Percentiles rank a stretch among this genome's conserved stretches.
These are phyloP conservation scores for Boletus fagicola DNA, from an alignment of 768 basidiomycete species.

Conservation along the genomic window DNA sequence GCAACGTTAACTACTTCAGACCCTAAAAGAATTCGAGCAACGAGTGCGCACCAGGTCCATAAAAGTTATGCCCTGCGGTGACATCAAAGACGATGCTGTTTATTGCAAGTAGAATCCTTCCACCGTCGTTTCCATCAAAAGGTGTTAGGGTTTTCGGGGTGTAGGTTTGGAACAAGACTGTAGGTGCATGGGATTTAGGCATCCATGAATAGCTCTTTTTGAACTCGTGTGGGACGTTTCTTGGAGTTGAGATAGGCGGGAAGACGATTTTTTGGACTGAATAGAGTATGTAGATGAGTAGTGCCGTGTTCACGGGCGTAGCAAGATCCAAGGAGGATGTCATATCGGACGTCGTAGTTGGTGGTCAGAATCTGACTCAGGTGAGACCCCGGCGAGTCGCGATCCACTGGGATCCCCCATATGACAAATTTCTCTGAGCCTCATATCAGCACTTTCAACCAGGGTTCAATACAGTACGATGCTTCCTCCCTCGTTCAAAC, in stretches of 20 bases:
- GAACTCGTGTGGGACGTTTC: constrained; percentile 63
- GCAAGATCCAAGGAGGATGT: constrained; percentile 49
- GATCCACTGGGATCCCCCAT: too few species aligned
- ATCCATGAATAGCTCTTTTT: constrained; percentile 89
- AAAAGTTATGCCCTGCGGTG: constrained; percentile 83
- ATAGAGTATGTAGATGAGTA: constrained; percentile 77
- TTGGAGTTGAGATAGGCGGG: constrained; percentile 55
- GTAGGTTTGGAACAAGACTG: constrained; percentile 72
- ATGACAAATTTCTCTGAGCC: not conserved
- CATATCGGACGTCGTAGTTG: constrained; percentile 29
- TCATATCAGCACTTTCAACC: too few species aligned
- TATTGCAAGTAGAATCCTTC: constrained; percentile 83
- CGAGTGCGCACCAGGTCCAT: constrained; percentile 78
- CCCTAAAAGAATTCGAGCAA: not conserved
- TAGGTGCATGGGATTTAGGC: constrained; percentile 78
- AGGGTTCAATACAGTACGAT: too few species aligned
- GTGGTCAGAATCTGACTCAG: constrained; percentile 13
- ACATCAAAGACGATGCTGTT: constrained; percentile 92
- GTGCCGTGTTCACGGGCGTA: constrained; percentile 77
- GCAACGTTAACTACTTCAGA: not conserved
- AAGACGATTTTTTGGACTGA: constrained; percentile 71
- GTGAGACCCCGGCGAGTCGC: constrained; percentile 14
- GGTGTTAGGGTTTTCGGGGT: constrained; percentile 73
- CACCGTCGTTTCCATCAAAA: constrained; percentile 62
- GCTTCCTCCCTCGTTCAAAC: too few species aligned